Conservation (phyloP, 371 early-diverging fungal species). For the Mucor velutinosus region DNA sequence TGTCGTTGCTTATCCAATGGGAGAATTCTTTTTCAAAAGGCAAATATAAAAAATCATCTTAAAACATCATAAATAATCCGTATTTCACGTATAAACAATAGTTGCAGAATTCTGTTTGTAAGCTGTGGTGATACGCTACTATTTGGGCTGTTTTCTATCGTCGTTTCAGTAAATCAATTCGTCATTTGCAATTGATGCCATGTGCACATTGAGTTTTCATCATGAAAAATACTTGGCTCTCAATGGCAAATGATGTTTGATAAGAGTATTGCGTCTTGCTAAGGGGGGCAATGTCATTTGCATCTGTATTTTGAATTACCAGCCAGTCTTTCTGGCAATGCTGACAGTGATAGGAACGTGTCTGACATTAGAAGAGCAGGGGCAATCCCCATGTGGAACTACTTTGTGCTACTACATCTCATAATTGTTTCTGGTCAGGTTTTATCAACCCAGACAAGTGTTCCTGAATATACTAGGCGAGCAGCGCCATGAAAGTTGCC, state of each 20-base stretch:
- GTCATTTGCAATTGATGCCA: background rate
- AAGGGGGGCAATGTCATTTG: background rate
- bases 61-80: background rate
- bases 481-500: too few relatives aligned
- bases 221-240: too few relatives aligned
- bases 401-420: background rate
- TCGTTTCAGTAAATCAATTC: background rate
- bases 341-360: background rate
- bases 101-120: background rate
- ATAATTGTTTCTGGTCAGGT: too few relatives aligned
- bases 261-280: too few relatives aligned
- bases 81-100: background rate
- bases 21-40: slow-evolving; percentile 3
- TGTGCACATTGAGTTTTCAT: too few relatives aligned
- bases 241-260: too few relatives aligned
- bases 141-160: background rate
- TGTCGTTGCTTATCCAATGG: slow-evolving; percentile 7
- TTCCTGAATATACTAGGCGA: too few relatives aligned
- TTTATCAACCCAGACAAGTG: too few relatives aligned
- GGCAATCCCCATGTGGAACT: background rate
- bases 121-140: too few relatives aligned
- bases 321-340: background rate
- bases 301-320: too few relatives aligned
- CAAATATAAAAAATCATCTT: background rate
- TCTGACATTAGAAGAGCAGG: background rate